A percentile compares a stretch with the other conserved stretches of the same genome.
Evolutionary conservation across 805 yeast genomes (phyloP).

Genomic region (Tetrapisispora pingtungensis): DNA sequence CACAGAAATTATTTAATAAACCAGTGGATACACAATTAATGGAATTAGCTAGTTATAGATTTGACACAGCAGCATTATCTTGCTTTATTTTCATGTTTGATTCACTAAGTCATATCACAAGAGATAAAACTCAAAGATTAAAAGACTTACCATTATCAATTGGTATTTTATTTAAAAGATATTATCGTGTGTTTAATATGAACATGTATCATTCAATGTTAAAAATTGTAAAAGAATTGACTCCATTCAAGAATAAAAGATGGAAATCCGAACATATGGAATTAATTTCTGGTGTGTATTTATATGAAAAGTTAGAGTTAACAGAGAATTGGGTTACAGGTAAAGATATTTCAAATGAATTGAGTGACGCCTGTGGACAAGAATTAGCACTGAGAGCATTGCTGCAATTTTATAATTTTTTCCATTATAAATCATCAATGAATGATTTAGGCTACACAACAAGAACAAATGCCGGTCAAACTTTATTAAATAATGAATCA

Average conservation of each 20-base stretch:
- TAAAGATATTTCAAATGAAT: slow-evolving; percentile 62
- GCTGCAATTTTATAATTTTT: slow-evolving; percentile 62
- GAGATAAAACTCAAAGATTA: slow-evolving; percentile 60
- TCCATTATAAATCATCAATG: slow-evolving; percentile 46
- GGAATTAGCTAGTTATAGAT: neutral
- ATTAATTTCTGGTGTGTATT: slow-evolving; percentile 72
- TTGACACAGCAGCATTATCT: slow-evolving; percentile 8
- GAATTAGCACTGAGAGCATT: slow-evolving; percentile 77
- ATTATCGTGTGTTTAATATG: slow-evolving; percentile 50
- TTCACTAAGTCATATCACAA: slow-evolving; percentile 46
- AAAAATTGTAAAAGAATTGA: slow-evolving; percentile 63
- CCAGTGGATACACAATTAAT: neutral
- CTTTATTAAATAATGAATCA: slow-evolving; percentile 2
- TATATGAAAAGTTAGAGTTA: slow-evolving; percentile 60
- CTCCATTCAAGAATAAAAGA: slow-evolving; percentile 86
- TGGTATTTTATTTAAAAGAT: slow-evolving; percentile 25
- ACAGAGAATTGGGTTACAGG: slow-evolving; percentile 87
- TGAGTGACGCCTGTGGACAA: slow-evolving; percentile 70
- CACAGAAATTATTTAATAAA: slow-evolving; percentile 14
- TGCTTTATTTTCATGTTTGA: slow-evolving; percentile 31
- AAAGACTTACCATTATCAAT: slow-evolving; percentile 27
- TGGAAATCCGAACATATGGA: slow-evolving; percentile 95
- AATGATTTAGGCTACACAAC: slow-evolving; percentile 44
- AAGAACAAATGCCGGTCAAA: slow-evolving; percentile 5
- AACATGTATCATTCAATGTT: slow-evolving; percentile 60